Base-by-base conservation (phyloP, 148 eudicot species). In the Persicaria tinctoria region DNA sequence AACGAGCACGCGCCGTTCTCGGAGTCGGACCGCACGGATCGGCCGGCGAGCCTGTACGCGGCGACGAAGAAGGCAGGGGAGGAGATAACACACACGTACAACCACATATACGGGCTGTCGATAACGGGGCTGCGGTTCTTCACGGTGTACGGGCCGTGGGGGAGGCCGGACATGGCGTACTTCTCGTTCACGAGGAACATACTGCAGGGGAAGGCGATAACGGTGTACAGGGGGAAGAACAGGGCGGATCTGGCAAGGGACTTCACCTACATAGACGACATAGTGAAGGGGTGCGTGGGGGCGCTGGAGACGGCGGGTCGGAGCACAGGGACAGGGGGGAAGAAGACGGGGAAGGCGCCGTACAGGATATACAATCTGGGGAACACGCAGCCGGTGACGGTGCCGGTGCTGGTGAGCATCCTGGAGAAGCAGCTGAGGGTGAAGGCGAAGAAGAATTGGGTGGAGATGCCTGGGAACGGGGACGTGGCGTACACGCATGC, bases 101-200 rank as follows among this genome's bases (percentile, higher is more conserved):
- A 91, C 64, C 96, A 91, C 76, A 91, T 91, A 2, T 87, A 91
- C 82, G 96, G 96, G 46, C 79, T 91, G 12, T 84, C 89, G 2
- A 80, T 91, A 0, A 91, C 96, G 13, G 96, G 91, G 57, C 78
- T 91, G 32, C 76, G 96, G 0, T 91, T 91, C 62, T 91, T 91
- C 76, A 91, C 96, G 6, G 96, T 91, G 0, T 91, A 91, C 74
- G 96, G 96, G 20, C 96, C 96, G 38, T 91, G 91, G 92, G 96
- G 96, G 17, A 55, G 96, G 23, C 96, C 96, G 81, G 96, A 91
- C 80, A 91, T 91, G 96, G 96, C 96, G 0, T 91, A 91, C 54
- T 91, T 89, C 72, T 87, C 88, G 0, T 91, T 91, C 32, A 91
- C 93, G 0, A 17, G 84, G 48, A 87, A 87, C 18, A 91, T 91